Percentiles rank a stretch among this genome's conserved stretches.
phyloP scores from a whole-genome alignment of 2,329 filamentous ascomycete genomes.

The Sporothrix brasiliensis region DNA sequence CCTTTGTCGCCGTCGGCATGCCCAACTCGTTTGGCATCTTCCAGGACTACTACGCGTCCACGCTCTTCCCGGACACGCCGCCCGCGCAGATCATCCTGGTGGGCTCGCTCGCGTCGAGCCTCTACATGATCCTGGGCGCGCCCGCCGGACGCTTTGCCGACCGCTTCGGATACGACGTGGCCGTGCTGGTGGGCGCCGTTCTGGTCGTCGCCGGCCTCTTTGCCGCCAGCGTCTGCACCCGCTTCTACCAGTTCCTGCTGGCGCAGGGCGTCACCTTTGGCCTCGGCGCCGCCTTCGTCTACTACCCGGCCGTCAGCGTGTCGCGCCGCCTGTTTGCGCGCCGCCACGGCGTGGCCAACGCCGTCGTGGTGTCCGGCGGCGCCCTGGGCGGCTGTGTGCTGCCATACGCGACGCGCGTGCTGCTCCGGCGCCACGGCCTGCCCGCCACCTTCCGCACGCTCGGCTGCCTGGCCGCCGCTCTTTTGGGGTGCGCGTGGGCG shows the following conservation, averaged over 20 bases:
- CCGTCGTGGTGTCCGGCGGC: neutral
- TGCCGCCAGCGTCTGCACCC: neutral
- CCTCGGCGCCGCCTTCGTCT: constrained; percentile 7
- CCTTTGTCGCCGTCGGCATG: constrained; percentile 19
- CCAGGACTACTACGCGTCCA: constrained; percentile 11
- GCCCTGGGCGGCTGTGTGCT: neutral
- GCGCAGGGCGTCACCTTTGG: constrained; percentile 7
- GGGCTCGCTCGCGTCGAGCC: constrained; percentile 2
- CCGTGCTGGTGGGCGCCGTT: neutral
- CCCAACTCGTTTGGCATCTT: constrained; percentile 21
- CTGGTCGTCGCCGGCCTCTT: neutral
- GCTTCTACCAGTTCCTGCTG: constrained; percentile 8
- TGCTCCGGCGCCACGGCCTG: too few species aligned
- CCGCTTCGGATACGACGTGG: neutral
- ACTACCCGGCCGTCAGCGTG: constrained; percentile 21
- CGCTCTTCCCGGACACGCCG: neutral
- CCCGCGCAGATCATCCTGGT: neutral
- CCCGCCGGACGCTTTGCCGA: constrained; percentile 10
- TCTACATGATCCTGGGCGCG: constrained; percentile 5
- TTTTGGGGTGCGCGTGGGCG: too few species aligned
- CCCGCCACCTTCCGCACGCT: too few species aligned
- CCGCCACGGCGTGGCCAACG: constrained; percentile 7
- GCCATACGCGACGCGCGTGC: too few species aligned
- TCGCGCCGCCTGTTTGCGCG: neutral
- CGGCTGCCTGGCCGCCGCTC: too few species aligned